phyloP scores from a whole-genome alignment of 805 yeast species.

The Tetrapisispora fleetii region DNA sequence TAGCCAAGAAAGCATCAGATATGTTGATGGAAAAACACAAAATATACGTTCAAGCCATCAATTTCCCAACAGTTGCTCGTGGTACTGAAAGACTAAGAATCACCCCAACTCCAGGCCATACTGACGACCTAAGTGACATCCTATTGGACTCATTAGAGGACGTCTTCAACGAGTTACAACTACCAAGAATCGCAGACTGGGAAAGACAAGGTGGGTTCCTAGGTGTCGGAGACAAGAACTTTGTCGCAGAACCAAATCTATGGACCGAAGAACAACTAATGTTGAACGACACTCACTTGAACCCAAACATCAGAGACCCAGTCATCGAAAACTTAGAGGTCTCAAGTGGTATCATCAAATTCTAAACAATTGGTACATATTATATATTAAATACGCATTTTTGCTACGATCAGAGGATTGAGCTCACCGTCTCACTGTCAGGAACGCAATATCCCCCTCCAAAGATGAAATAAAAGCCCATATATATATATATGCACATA shows the following conservation, averaged over 20 bases:
- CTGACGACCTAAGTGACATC: slow-evolving; percentile 61
- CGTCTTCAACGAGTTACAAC: slow-evolving; percentile 63
- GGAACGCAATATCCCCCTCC: not conserved
- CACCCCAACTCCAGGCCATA: slow-evolving; percentile 99
- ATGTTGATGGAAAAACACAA: slow-evolving; percentile 70
- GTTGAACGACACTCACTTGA: slow-evolving; percentile 52
- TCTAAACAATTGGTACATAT: not conserved
- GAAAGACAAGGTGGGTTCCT: slow-evolving; percentile 74
- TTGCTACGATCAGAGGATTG: too few species aligned
- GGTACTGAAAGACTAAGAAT: slow-evolving; percentile 94
- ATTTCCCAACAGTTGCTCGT: slow-evolving; percentile 93
- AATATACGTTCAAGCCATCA: slow-evolving; percentile 95
- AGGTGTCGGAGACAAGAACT: slow-evolving; percentile 64
- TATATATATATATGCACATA: not conserved
- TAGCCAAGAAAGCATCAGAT: slow-evolving; percentile 88
- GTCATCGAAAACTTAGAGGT: slow-evolving; percentile 53
- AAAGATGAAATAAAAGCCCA: too few species aligned
- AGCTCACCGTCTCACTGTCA: too few species aligned
- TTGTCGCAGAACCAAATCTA: slow-evolving; percentile 46
- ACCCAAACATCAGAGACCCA: slow-evolving; percentile 58
- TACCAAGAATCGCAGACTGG: slow-evolving; percentile 75
- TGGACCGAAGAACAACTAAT: slow-evolving; percentile 81
- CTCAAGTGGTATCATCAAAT: slow-evolving; percentile 46
- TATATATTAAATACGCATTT: too few species aligned
- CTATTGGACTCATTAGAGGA: slow-evolving; percentile 71